These are phyloP conservation scores for Tolypocladium amazonense DNA, from an alignment of 2,329 filamentous ascomycete genomes.

Conservation along the genomic window DNA sequence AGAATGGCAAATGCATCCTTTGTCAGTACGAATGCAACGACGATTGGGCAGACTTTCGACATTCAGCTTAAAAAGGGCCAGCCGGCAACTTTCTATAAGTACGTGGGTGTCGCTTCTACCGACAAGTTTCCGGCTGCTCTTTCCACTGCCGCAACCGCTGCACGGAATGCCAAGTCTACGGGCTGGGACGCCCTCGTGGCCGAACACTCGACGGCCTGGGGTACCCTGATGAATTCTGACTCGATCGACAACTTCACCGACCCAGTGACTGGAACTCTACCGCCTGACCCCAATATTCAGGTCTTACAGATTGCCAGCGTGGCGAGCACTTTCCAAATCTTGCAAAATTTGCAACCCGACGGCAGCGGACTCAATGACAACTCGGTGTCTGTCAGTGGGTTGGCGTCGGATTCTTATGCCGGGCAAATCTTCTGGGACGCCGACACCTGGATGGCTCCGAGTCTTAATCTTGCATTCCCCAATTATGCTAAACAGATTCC, in stretches of 20 bases:
- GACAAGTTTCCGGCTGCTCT: slow-evolving; percentile 55
- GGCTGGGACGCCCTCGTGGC: slow-evolving; percentile 46
- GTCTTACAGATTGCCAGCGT: slow-evolving; percentile 41
- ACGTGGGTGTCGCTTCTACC: slow-evolving; percentile 55
- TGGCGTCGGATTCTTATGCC: slow-evolving; percentile 17
- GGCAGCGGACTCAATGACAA: slow-evolving; percentile 25
- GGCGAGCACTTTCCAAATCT: slow-evolving; percentile 44
- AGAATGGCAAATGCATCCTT: slow-evolving; percentile 13
- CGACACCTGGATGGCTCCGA: slow-evolving; percentile 17
- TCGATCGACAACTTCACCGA: slow-evolving; percentile 52
- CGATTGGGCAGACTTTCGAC: slow-evolving; percentile 50
- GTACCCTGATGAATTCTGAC: slow-evolving; percentile 44
- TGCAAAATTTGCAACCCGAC: slow-evolving; percentile 42
- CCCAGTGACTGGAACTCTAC: slow-evolving; percentile 43
- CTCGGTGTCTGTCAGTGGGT: slow-evolving; percentile 14
- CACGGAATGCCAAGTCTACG: slow-evolving; percentile 26
- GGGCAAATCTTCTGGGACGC: slow-evolving; percentile 20
- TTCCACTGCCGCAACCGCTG: slow-evolving; percentile 42
- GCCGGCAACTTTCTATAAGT: slow-evolving; percentile 51
- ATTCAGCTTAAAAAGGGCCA: slow-evolving; percentile 41
- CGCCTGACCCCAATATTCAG: slow-evolving; percentile 42
- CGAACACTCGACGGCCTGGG: slow-evolving; percentile 53
- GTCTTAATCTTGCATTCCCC: slow-evolving; percentile 13
- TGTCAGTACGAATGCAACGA: slow-evolving; percentile 47
- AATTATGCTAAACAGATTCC: slow-evolving; percentile 14